Conservation (phyloP, 1,284 basidiomycete genomes). For the Pseudozyma tsukubaensis region DNA sequence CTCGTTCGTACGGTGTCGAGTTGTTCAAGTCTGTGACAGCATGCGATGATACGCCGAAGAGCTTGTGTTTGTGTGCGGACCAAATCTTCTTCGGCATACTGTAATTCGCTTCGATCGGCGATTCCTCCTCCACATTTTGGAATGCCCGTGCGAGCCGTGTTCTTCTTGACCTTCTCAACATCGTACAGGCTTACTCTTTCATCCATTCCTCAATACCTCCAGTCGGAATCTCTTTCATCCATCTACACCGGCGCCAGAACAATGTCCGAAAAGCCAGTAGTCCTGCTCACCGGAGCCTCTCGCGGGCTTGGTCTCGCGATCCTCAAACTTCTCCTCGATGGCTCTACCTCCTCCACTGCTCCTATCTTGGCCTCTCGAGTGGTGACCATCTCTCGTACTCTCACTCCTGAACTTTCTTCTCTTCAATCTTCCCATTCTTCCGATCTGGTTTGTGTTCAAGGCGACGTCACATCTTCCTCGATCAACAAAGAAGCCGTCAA, state of each 20-base stretch:
- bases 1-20: no score
- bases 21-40: no score
- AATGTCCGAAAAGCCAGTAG: conserved; percentile 48
- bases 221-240: no score
- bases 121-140: no score
- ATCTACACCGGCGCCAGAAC: background rate
- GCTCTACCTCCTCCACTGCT: conserved; percentile 15
- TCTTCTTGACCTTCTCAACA: no score
- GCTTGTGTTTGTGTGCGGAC: no score
- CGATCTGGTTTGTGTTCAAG: conserved; percentile 72
- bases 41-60: no score
- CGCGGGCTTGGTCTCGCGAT: conserved; percentile 83
- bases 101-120: no score
- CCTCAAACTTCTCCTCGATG: conserved; percentile 74
- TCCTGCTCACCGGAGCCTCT: conserved; percentile 65
- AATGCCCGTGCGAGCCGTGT: no score
- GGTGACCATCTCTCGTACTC: conserved; percentile 79
- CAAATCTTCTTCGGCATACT: no score
- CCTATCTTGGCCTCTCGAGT: conserved; percentile 72
- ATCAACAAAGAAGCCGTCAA: conserved; percentile 75
- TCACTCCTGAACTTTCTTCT: conserved; percentile 75
- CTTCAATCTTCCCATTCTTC: conserved; percentile 70
- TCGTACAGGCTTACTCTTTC: no score
- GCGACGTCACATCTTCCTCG: conserved; percentile 75
- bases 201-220: no score